Evolutionary conservation across 257 asterid genomes (phyloP), one percentile per base, ranked within the genome.

Genomic region (Haberlea rhodopensis): DNA sequence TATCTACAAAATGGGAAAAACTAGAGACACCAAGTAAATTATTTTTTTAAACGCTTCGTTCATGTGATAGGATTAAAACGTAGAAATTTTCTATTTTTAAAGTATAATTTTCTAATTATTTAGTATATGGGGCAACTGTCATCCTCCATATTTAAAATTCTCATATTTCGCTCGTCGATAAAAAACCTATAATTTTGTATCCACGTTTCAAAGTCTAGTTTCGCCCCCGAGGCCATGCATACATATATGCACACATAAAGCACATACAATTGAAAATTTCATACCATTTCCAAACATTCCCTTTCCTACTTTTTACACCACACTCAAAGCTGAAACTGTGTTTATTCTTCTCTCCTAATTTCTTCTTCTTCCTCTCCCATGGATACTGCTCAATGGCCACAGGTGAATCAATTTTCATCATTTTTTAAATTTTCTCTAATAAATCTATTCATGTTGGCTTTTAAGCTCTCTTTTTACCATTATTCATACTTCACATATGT

Each of bases 321-420:
- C 49, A 28, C 16, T 22, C 51, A 59, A 31, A 19, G 16, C 37
- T 29, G 64, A 19, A 10, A 24, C 49, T 43, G n/a, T 29, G 27
- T 19, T 32, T 31, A 29, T 20, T 59, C 49, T 59, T 45, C 24
- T 59, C 49, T 59, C 49, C 19, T 29, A 31, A 20, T 19, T n/a
- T 43, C 28, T 18, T 58, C 45, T 1, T 22, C 62, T 6, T 32
- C 64, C 23, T 59, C 49, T 29, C 29, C 64, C 64, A 59, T 59
- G 64, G 64, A 59, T 59, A 31, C 64, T 32, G 64, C 51, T 59
- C 37, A 59, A 19, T 43, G 49, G 49, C 49, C 49, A 4, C 49
- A 43, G 49, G 49, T 43, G 19, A 13, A 3, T 43, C 5, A 2
- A 4, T 13, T 43, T 43, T 43, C 19, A n/a, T n/a, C n/a, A n/a